Evolutionary conservation across 176 grass and related monocot species (phyloP).

Genomic region (Zoysia japonica): DNA sequence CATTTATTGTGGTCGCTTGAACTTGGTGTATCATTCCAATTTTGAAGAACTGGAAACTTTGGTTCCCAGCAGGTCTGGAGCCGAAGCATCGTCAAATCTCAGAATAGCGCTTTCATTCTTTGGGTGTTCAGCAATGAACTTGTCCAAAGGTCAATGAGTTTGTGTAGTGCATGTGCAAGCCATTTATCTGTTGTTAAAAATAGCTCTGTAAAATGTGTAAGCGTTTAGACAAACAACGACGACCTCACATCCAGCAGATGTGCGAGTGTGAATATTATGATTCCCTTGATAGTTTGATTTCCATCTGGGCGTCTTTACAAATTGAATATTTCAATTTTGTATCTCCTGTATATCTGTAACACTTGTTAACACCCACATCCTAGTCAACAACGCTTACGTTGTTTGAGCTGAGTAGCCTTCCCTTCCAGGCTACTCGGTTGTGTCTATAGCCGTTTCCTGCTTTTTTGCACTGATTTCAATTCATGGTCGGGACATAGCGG

Average conservation of each 20-base stretch:
- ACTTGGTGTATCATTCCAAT: conserved; percentile 30
- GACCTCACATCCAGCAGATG: conserved; percentile 34
- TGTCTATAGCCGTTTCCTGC: neutral
- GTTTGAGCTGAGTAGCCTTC: too few relatives aligned
- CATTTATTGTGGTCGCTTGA: conserved; percentile 22
- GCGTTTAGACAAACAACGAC: conserved; percentile 12
- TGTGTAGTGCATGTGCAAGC: conserved; percentile 33
- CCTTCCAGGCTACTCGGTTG: neutral
- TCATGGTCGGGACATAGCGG: too few relatives aligned
- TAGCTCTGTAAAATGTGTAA: conserved; percentile 52
- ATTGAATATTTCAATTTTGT: neutral
- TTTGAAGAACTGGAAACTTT: conserved; percentile 44
- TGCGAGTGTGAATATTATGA: neutral
- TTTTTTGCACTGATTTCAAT: too few relatives aligned
- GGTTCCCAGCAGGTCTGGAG: conserved; percentile 26
- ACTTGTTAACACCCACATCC: neutral
- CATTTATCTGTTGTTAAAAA: conserved; percentile 41
- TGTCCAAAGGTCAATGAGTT: conserved; percentile 31
- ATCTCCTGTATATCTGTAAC: neutral
- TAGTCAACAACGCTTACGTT: neutral
- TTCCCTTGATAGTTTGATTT: neutral
- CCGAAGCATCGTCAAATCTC: conserved; percentile 8
- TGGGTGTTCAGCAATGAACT: conserved; percentile 20
- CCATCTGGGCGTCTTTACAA: neutral
- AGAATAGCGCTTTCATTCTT: neutral